Base-by-base conservation (phyloP, 1,284 basidiomycete genomes). In the Heterobasidion occidentale region DNA sequence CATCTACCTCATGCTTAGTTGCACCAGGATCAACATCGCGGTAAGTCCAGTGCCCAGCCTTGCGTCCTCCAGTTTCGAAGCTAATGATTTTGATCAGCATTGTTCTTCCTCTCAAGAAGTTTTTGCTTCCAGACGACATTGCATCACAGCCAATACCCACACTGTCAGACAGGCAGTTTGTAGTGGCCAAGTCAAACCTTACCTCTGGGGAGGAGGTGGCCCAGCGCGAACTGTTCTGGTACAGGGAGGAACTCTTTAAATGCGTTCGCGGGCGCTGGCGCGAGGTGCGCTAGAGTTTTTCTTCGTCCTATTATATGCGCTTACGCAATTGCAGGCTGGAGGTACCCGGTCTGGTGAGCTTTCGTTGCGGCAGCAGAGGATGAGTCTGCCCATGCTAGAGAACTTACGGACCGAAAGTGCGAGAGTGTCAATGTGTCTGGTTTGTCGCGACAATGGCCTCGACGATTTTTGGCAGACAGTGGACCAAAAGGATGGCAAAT, bases 151-250 rank as follows among this genome's bases (percentile, higher is more conserved):
- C 89, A 1, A 92, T 98, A 57, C 96, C 96, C 0, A 84, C 86
- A 5, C 73, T 96, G 36, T 88, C 89, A 4, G 85, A 90, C 58
- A 79, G 94, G n/a, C 96, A 99, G 67, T 98, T 95, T 68, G 86
- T 98, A 15, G 88, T 98, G 0, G 80, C 86, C 19, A 90, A 90
- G 65, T 80, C 85, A 9, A 79, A 77, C 55, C 72, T 90, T 54
- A 80, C 84, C 1, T 68, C 73, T 4, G 71, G 71, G 46, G 86
- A 92, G 63, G 78, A 86, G 59, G 75, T 73, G 44, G 67, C 75
- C 9, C 85, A 90, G 63, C 77, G 85, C 38, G 87, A 92, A 64
- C 68, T 94, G 14, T 98, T 98, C 73, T 98, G 95, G 96, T 95
- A 94, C 67, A 80, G 94, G 35, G 91, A 98, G 67, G 83, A 87